These are phyloP conservation scores for Curvularia hawaiiensis DNA, from an alignment of 2,329 filamentous ascomycete species.

Conservation along the genomic window DNA sequence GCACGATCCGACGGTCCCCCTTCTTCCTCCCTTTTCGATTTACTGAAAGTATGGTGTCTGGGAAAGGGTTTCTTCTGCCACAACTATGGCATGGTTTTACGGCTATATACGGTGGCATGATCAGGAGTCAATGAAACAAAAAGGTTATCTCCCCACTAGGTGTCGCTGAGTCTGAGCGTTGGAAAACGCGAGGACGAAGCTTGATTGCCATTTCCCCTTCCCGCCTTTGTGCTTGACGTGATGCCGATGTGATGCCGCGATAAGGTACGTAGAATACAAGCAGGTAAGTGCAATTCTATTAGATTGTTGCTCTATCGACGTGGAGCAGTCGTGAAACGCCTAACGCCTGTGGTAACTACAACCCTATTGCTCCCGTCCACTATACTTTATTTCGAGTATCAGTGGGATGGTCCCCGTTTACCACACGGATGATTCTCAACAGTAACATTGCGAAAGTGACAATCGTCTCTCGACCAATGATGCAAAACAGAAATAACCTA, in stretches of 20 bases:
- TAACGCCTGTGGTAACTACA: background rate
- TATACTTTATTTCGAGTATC: background rate
- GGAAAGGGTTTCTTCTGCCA: constrained; percentile 93
- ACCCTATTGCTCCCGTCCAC: background rate
- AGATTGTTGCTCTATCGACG: background rate
- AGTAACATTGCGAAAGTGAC: background rate
- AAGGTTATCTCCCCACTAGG: constrained; percentile 63
- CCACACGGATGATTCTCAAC: background rate
- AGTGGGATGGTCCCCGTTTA: background rate
- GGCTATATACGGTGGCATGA: constrained; percentile 64
- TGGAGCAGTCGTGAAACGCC: background rate
- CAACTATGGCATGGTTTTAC: constrained; percentile 87
- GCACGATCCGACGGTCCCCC: constrained; percentile 55
- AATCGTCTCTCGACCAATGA: background rate
- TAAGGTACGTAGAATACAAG: background rate
- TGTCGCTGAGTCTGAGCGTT: constrained; percentile 78
- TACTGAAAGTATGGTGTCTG: constrained; percentile 67
- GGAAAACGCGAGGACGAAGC: constrained; percentile 68
- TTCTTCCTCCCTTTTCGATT: constrained; percentile 39
- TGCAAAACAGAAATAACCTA: no score
- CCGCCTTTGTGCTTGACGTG: constrained; percentile 14
- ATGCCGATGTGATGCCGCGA: constrained; percentile 15
- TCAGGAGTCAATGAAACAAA: constrained; percentile 62
- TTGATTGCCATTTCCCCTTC: constrained; percentile 77
- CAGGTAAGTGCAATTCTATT: constrained; percentile 1